phyloP scores from a whole-genome alignment of 2,329 filamentous ascomycete genomes.

The Ascochyta lentis region DNA sequence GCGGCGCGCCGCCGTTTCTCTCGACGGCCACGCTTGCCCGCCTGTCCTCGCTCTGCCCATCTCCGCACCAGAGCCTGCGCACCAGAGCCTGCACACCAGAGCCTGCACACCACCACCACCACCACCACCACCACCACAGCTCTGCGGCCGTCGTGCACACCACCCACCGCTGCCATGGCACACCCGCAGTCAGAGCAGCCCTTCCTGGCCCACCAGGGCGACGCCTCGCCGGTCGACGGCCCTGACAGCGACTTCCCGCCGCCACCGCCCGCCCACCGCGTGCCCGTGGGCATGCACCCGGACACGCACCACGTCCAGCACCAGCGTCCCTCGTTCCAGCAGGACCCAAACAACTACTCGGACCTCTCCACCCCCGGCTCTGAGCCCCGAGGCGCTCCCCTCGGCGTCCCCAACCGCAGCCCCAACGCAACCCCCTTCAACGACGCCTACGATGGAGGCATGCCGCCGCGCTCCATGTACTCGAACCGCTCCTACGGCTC shows the following conservation, averaged over 20 bases:
- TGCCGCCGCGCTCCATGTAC: conserved; percentile 30
- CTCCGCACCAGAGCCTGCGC: neutral
- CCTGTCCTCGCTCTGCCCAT: neutral
- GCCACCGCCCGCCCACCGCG: conserved; percentile 43
- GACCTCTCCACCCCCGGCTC: conserved; percentile 43
- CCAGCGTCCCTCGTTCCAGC: conserved; percentile 28
- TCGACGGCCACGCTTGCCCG: neutral
- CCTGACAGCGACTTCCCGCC: conserved; percentile 38
- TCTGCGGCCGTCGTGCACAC: neutral
- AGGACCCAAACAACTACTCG: conserved; percentile 42
- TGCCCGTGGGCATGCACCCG: conserved; percentile 35
- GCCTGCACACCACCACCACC: neutral
- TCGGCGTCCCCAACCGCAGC: conserved; percentile 34
- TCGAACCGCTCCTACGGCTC: conserved; percentile 32
- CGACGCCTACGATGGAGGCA: conserved; percentile 23
- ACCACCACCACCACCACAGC: neutral
- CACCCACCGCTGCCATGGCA: conserved; percentile 1
- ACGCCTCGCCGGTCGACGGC: conserved; percentile 31
- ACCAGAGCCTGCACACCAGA: neutral
- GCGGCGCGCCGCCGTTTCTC: conserved; percentile 10
- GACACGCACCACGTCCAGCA: conserved; percentile 29
- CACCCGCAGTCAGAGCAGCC: conserved; percentile 19
- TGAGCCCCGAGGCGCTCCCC: conserved; percentile 64
- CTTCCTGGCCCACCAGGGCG: conserved; percentile 28
- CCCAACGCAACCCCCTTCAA: conserved; percentile 34